Percentiles rank a stretch among this genome's conserved stretches.
These are phyloP conservation scores for Phytopythium mirpurense DNA, from an alignment of 352 stramenopile species.

Conservation along the genomic window DNA sequence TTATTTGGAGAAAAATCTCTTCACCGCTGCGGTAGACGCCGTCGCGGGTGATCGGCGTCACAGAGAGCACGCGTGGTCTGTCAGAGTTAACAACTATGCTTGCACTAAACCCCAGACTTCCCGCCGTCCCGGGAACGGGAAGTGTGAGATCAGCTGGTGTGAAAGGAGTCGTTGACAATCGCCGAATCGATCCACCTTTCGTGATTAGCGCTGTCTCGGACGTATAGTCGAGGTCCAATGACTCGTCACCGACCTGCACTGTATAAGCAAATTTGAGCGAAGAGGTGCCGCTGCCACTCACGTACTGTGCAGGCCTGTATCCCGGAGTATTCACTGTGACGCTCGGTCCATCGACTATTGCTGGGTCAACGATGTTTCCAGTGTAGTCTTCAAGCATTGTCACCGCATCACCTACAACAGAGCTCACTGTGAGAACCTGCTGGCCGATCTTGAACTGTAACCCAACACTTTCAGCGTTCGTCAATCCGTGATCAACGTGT, in stretches of 20 bases:
- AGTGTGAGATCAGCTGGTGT: slow-evolving; percentile 48
- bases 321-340: slow-evolving; percentile 44
- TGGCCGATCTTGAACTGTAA: slow-evolving; percentile 53
- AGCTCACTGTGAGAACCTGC: slow-evolving; percentile 45
- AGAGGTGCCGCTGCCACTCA: slow-evolving; percentile 37
- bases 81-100: slow-evolving; percentile 46
- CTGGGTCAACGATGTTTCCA: slow-evolving; percentile 32
- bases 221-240: slow-evolving; percentile 39
- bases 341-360: slow-evolving; percentile 12
- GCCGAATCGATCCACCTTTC: slow-evolving; percentile 50
- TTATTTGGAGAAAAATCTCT: slow-evolving; percentile 32
- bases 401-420: slow-evolving; percentile 33
- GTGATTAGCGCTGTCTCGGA: slow-evolving; percentile 41
- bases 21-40: slow-evolving; percentile 55
- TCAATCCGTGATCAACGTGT: slow-evolving; percentile 36
- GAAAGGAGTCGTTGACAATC: slow-evolving; percentile 41
- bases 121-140: slow-evolving; percentile 21
- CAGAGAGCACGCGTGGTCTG: slow-evolving; percentile 32
- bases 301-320: slow-evolving; percentile 41
- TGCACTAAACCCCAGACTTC: slow-evolving; percentile 31
- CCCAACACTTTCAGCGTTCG: slow-evolving; percentile 26
- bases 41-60: slow-evolving; percentile 43
- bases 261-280: slow-evolving; percentile 47
- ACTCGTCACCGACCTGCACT: slow-evolving; percentile 50
- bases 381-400: slow-evolving; percentile 53